Percentiles rank a stretch among this genome's conserved stretches.
Conservation (phyloP, 176 grass and related monocot genomes). For the Tillandsia fasciculata region DNA sequence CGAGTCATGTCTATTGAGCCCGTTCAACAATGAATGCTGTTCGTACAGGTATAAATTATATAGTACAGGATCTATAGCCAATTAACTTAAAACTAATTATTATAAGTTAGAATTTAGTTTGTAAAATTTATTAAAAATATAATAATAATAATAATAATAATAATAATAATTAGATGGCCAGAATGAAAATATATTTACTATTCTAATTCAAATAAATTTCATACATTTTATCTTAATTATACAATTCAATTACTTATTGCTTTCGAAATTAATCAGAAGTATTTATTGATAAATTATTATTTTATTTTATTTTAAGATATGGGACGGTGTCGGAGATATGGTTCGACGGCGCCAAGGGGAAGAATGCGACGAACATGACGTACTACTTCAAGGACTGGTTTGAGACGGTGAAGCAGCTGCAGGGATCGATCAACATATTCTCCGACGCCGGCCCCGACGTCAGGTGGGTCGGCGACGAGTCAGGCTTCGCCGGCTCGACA, state of each 20-base stretch:
- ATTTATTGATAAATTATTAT: background rate
- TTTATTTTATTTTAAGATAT: conserved; percentile 27
- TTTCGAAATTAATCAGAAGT: no score
- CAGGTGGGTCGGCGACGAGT: conserved; percentile 94
- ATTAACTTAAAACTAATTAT: no score
- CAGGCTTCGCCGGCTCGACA: conserved; percentile 53
- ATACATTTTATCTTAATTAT: background rate
- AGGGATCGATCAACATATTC: conserved; percentile 87
- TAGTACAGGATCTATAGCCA: no score
- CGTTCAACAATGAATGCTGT: no score
- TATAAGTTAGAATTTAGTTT: no score
- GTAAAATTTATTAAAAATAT: no score
- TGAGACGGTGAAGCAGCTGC: conserved; percentile 66
- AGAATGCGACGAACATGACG: conserved; percentile 70
- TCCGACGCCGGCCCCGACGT: conserved; percentile 83
- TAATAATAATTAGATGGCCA: no score
- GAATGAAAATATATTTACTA: no score
- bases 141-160: no score
- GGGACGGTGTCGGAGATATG: conserved; percentile 81
- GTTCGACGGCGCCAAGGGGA: conserved; percentile 92
- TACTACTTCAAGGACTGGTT: conserved; percentile 96
- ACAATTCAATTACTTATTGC: background rate
- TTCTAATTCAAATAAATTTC: background rate
- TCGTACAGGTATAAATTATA: no score
- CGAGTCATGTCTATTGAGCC: no score